Evolutionary conservation across 495 filamentous ascomycete genomes (phyloP), one percentile per base, ranked within the genome.

Genomic region (Penicillium psychrofluorescens): DNA sequence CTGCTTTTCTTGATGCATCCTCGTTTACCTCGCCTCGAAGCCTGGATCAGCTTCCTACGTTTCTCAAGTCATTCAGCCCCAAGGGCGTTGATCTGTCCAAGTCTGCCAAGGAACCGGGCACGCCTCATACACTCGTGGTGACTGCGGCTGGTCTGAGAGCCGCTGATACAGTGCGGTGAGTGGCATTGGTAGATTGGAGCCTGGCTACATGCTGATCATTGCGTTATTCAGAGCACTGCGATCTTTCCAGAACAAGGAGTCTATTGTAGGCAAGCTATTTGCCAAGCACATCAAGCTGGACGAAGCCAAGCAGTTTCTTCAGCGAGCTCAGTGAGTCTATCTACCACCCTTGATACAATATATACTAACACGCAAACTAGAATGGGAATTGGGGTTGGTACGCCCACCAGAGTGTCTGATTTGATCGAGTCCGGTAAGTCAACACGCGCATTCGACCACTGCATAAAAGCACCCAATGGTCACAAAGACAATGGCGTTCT

Each of bases 281-380:
- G 91, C 94, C 7, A 98, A 98, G 59, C 92, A 98, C 50, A 95
- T 98, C 69, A 98, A 98, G 66, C 51, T 98, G 6, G 76, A 86
- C 41, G 94, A 96, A 49, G 85, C 88, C 12, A 80, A 90, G 43
- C 76, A 85, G 38, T 85, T 84, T 62, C 77, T 90, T 11, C 64
- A 68, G 63, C 87, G 65, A 66, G 76, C 62, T 46, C 72, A 76
- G 72, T 79, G 66, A 58, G 46, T 33, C 8, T 15, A 34, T 9
- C 10, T 34, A 4, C 11, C 9, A 32, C 35, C 2, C 2, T 4
- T 0, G 1, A 11, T 16, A 10, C n/a, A 8, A 33, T 6, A 35
- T 38, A 4, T 36, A 31, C 61, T 64, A 49, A 63, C 44, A 15
- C 8, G 1, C 16, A 3, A 14, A 31, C 49, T 44, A 83, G 85